A percentile compares a stretch with the other conserved stretches of the same genome.
These are phyloP conservation scores for Neofusicoccum kwambonambiense DNA, from an alignment of 2,329 filamentous ascomycete species.

Conservation along the genomic window DNA sequence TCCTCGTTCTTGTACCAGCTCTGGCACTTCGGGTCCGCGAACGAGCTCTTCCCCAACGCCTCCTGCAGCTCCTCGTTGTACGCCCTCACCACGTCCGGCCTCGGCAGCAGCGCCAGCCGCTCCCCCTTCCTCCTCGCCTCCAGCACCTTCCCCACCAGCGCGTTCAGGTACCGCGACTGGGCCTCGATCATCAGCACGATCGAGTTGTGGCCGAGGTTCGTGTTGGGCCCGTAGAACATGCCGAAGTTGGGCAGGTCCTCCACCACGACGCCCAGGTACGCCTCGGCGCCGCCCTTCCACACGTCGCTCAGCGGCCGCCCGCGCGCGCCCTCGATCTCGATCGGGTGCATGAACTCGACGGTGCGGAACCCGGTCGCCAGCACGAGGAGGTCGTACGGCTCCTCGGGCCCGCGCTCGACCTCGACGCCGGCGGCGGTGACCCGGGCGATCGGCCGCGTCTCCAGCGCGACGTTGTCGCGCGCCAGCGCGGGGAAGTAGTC, in stretches of 20 bases:
- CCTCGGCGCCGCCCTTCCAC: slow-evolving; percentile 53
- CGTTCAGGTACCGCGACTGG: slow-evolving; percentile 55
- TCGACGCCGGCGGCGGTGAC: slow-evolving; percentile 45
- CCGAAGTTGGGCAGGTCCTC: slow-evolving; percentile 56
- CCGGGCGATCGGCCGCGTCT: slow-evolving; percentile 49
- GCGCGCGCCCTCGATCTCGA: slow-evolving; percentile 50
- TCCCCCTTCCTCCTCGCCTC: slow-evolving; percentile 41
- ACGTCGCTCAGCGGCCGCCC: slow-evolving; percentile 47
- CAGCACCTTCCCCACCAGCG: slow-evolving; percentile 50
- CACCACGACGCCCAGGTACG: slow-evolving; percentile 51
- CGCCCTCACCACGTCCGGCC: slow-evolving; percentile 34
- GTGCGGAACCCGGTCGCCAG: slow-evolving; percentile 61
- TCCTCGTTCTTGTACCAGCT: slow-evolving; percentile 58
- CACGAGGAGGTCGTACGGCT: slow-evolving; percentile 54
- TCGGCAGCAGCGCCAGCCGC: slow-evolving; percentile 49
- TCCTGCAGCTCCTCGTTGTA: slow-evolving; percentile 51
- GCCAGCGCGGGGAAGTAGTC: slow-evolving; percentile 56
- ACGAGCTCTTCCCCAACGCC: slow-evolving; percentile 44
- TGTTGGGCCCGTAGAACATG: slow-evolving; percentile 60
- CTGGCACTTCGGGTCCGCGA: slow-evolving; percentile 55
- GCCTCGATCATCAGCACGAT: slow-evolving; percentile 64
- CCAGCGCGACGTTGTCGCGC: slow-evolving; percentile 49
- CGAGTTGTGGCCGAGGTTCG: slow-evolving; percentile 53
- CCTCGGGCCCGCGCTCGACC: slow-evolving; percentile 31
- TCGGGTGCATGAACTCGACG: slow-evolving; percentile 59